Conservation (phyloP, 352 stramenopile species). For the Sclerospora graminicola region DNA sequence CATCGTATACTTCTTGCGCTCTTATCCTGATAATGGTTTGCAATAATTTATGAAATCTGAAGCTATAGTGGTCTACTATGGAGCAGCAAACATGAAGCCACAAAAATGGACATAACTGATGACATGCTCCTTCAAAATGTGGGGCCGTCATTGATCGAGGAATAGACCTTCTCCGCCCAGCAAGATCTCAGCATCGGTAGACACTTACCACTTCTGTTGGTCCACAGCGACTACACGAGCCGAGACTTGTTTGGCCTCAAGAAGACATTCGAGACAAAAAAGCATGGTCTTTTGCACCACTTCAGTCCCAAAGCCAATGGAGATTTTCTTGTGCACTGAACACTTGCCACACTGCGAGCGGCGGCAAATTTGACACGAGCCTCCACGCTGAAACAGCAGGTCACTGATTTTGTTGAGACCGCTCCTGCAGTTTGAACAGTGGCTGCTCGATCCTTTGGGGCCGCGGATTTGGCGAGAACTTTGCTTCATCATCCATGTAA, state of each 20-base stretch:
- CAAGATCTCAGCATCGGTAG: neutral
- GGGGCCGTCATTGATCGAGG: neutral
- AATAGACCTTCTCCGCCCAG: neutral
- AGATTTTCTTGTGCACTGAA: constrained; percentile 35
- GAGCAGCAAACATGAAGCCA: too few relatives aligned
- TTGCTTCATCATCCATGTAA: constrained; percentile 33
- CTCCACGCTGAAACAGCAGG: constrained; percentile 20
- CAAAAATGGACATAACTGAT: too few relatives aligned
- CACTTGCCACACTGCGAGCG: constrained; percentile 29
- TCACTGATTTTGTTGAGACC: constrained; percentile 29
- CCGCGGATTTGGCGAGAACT: constrained; percentile 9
- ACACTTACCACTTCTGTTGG: constrained; percentile 4
- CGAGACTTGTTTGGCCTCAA: constrained; percentile 26
- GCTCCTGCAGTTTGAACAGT: constrained; percentile 25
- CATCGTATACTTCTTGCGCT: too few relatives aligned
- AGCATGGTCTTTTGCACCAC: constrained; percentile 27
- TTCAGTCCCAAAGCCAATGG: constrained; percentile 21
- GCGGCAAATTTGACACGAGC: constrained; percentile 28
- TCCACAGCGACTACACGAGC: constrained; percentile 24
- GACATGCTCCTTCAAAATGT: neutral
- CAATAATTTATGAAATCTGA: too few relatives aligned
- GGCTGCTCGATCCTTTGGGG: constrained; percentile 8
- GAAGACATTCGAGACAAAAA: constrained; percentile 35
- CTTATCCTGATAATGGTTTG: too few relatives aligned
- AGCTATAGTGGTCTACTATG: too few relatives aligned